Conservation (phyloP, 768 basidiomycete genomes). For the Trametes villosa region DNA sequence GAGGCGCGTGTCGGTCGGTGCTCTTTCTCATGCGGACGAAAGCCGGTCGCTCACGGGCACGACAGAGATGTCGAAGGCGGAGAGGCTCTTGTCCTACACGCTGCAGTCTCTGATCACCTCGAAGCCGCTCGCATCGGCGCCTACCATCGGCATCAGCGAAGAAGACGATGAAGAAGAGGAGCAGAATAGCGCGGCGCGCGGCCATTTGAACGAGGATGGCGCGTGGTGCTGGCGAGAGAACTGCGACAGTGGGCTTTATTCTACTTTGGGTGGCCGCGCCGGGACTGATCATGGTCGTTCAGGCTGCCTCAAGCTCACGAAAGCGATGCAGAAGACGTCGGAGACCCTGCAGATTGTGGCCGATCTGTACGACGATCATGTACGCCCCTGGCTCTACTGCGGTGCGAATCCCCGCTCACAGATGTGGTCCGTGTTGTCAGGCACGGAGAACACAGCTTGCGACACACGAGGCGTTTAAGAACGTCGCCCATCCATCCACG, state of each 20-base stretch:
- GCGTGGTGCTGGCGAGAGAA: constrained; percentile 89
- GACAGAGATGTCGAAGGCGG: constrained; percentile 78
- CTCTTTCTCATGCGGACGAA: not conserved
- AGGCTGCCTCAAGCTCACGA: constrained; percentile 82
- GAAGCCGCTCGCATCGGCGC: constrained; percentile 57
- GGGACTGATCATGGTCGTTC: not conserved
- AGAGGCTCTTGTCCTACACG: constrained; percentile 73
- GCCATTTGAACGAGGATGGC: constrained; percentile 68
- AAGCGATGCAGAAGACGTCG: constrained; percentile 74
- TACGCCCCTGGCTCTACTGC: too few species aligned
- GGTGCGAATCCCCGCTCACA: too few species aligned
- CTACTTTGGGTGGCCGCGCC: not conserved
- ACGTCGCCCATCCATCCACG: constrained; percentile 74
- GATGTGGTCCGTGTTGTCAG: too few species aligned
- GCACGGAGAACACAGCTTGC: constrained; percentile 72
- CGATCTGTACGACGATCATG: constrained; percentile 80
- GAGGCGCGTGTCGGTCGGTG: constrained; percentile 68
- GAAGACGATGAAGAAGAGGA: constrained; percentile 50
- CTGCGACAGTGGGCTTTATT: constrained; percentile 57
- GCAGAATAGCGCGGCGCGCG: constrained; percentile 47
- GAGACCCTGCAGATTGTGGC: constrained; percentile 77
- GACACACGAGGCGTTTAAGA: constrained; percentile 77
- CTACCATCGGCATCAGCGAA: constrained; percentile 42
- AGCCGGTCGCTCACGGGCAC: not conserved
- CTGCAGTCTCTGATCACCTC: constrained; percentile 76